Evolutionary conservation across 495 filamentous ascomycete genomes (phyloP), one percentile per base, ranked within the genome.

Genomic region (Echria macrotheca): DNA sequence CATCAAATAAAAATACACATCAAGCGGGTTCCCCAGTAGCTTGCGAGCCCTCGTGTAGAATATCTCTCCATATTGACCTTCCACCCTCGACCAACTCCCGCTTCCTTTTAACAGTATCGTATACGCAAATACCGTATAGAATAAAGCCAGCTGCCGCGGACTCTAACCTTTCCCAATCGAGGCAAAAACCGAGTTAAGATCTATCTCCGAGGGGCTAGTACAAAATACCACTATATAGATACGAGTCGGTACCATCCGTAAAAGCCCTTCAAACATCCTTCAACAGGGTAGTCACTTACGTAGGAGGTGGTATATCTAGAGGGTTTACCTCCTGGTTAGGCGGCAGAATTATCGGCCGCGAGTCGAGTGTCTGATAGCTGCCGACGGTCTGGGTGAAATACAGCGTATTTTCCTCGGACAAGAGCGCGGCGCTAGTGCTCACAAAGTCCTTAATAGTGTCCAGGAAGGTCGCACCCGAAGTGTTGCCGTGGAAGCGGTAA

Each of bases 361-460:
- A 71, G 46, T 73, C 69, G 38, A 53, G 57, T 4, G 69, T 70
- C 44, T 73, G 67, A 39, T 69, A 71, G 9, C 53, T 54, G 22
- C 69, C 69, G 4, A 61, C 35, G n/a, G 59, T 55, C 0, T 49
- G 18, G 7, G 63, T 44, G 24, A 69, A 69, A 1, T 47, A 40
- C 18, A 49, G 51, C 22, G 29, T 41, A 5, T 31, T 29, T 29
- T 37, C 17, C 17, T 35, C 50, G 29, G 41, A 44, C 33, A 40
- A 44, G 6, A 63, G 53, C 12, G 53, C 56, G 15, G 56, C 38
- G 7, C 52, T 53, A 3, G 48, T 55, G 14, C 14, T 36, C 43
- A 72, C 63, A 28, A 72, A 64, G 21, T 50, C 48, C 54, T 66
- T 70, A 15, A 71, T 46, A 2, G 58, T 45, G 48, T 73, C 70